Percentiles rank a stretch among this genome's conserved stretches.
Conservation (phyloP, 2,329 filamentous ascomycete species). For the Alternaria sp. region DNA sequence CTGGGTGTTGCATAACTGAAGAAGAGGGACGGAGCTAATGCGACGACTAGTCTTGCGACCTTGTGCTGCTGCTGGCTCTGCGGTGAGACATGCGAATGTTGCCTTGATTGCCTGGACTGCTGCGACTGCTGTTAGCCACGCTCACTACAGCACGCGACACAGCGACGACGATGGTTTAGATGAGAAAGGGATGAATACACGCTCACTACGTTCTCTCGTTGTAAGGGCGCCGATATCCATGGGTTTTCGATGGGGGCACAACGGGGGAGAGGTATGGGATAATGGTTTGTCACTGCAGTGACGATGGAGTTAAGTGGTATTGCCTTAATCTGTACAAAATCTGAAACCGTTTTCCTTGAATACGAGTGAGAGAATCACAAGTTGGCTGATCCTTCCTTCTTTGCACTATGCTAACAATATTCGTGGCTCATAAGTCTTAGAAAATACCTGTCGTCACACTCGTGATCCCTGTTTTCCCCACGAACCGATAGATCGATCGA, state of each 20-base stretch:
- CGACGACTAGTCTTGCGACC: constrained; percentile 36
- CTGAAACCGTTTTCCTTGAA: neutral
- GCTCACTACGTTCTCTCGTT: neutral
- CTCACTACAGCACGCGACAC: neutral
- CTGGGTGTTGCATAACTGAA: neutral
- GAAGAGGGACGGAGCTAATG: neutral
- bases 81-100: constrained; percentile 46
- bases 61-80: constrained; percentile 47
- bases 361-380: constrained; percentile 13
- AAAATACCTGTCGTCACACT: neutral
- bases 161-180: neutral
- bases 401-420: constrained; percentile 17
- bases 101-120: constrained; percentile 40
- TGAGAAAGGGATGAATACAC: neutral
- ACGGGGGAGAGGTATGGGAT: no score
- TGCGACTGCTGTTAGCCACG: constrained; percentile 28
- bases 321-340: neutral
- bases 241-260: neutral
- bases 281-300: neutral
- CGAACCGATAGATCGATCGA: neutral
- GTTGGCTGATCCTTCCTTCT: constrained; percentile 6
- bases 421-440: neutral
- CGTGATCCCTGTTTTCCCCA: neutral
- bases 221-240: neutral
- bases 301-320: neutral